A percentile compares a stretch with the other conserved stretches of the same genome.
Evolutionary conservation across 2,329 filamentous ascomycete genomes (phyloP).

Genomic region (Sordariomycetes sp.): DNA sequence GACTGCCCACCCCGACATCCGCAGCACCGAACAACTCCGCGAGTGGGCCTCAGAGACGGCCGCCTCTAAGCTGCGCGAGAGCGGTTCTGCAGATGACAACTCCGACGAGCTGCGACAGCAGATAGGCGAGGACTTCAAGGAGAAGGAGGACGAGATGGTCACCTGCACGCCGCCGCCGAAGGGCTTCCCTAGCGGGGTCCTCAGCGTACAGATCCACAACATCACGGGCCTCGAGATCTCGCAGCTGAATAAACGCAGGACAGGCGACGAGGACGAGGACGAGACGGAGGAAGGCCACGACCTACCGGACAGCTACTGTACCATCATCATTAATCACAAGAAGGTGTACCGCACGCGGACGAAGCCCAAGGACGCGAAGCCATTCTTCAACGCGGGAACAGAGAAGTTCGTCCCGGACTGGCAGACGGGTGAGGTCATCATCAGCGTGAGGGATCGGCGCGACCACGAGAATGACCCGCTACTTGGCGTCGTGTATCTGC

Average conservation of each 20-base stretch:
- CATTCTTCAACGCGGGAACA: conserved; percentile 94
- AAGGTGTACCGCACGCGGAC: conserved; percentile 87
- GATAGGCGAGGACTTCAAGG: conserved; percentile 7
- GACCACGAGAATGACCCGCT: conserved; percentile 92
- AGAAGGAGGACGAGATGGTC: conserved; percentile 6
- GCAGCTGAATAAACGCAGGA: conserved; percentile 69
- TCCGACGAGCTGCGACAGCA: not conserved
- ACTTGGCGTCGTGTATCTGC: conserved; percentile 81
- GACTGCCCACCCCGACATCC: conserved; percentile 62
- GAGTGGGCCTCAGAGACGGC: conserved; percentile 61
- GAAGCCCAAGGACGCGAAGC: conserved; percentile 88
- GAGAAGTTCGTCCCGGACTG: conserved; percentile 91
- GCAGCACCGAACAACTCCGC: conserved; percentile 66
- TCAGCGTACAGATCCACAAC: conserved; percentile 81
- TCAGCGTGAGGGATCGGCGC: conserved; percentile 79
- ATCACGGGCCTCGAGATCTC: conserved; percentile 91
- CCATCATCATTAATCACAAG: conserved; percentile 81
- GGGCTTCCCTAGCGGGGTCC: conserved; percentile 87
- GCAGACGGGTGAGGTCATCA: conserved; percentile 75
- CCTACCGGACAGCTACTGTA: conserved; percentile 88
- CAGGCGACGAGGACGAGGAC: conserved; percentile 72
- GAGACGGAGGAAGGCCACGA: conserved; percentile 79
- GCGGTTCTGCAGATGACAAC: not conserved
- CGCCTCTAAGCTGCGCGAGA: conserved; percentile 16
- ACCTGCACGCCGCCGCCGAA: conserved; percentile 87